These are phyloP conservation scores for Boletus edulis DNA, from an alignment of 768 basidiomycete genomes.

Conservation along the genomic window DNA sequence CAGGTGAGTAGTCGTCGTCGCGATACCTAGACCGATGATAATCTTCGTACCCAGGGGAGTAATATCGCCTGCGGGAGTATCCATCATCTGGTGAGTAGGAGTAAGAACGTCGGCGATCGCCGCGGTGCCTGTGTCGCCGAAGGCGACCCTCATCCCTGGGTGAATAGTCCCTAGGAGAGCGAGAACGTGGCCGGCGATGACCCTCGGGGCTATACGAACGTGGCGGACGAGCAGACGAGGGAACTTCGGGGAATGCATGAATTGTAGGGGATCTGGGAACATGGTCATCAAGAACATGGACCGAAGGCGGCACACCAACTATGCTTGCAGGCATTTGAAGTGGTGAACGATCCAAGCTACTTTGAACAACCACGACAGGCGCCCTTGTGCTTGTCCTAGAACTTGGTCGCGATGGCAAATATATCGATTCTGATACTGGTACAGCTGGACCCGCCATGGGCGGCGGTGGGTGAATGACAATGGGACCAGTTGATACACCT, in stretches of 20 bases:
- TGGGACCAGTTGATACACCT: background rate
- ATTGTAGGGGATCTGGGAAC: conserved; percentile 25
- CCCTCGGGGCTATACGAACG: conserved; percentile 6
- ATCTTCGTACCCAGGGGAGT: conserved; percentile 13
- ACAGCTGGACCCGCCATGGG: conserved; percentile 1
- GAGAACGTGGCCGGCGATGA: conserved; percentile 17
- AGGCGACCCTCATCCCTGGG: conserved; percentile 1
- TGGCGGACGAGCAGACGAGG: conserved; percentile 4
- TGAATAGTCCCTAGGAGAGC: conserved; percentile 8
- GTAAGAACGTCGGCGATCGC: conserved; percentile 21
- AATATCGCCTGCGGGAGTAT: conserved; percentile 2
- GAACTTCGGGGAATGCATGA: conserved; percentile 17
- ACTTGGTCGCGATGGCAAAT: conserved; percentile 13
- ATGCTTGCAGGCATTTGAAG: conserved; percentile 17
- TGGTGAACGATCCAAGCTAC: conserved; percentile 22
- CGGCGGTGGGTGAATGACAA: conserved; percentile 24
- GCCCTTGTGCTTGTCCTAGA: conserved; percentile 16
- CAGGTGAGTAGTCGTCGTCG: conserved; percentile 9
- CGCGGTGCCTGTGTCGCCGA: background rate
- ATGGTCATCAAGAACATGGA: conserved; percentile 7
- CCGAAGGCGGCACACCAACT: conserved; percentile 12
- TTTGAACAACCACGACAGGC: conserved; percentile 15
- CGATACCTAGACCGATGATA: conserved; percentile 10
- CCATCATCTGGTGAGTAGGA: conserved; percentile 20
- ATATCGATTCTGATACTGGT: conserved; percentile 2